Evolutionary conservation across 768 basidiomycete genomes (phyloP), one percentile per base, ranked within the genome.

Genomic region (Naganishia onofrii): DNA sequence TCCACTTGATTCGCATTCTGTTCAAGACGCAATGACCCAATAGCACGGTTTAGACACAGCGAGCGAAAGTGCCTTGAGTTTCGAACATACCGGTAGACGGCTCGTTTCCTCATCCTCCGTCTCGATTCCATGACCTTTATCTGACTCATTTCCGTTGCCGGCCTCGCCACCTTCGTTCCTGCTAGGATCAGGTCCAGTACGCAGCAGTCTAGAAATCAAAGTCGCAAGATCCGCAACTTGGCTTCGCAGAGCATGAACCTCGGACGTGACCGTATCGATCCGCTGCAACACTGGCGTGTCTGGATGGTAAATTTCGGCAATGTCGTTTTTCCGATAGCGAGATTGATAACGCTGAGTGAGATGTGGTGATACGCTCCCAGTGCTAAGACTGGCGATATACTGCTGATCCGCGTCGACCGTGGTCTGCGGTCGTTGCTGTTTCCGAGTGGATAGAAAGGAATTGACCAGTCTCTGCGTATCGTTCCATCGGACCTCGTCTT

Each of bases 181-280:
- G 7, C 48, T 1, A 51, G 48, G 48, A 6, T 51, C n/a, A 3
- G 12, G n/a, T 3, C 15, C 48, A 23, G n/a, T n/a, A n/a, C 4
- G 21, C 23, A 51, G 48, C 19, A 23, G 21, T 26, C 36, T 26
- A 29, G 60, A 63, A 44, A 42, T 38, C 34, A 38, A 12, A n/a
- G n/a, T 26, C 19, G 8, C n/a, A 5, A 63, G 32, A 2, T 26
- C 38, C 32, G 38, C 60, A 12, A 63, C 38, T 28, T 63, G 60
- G 3, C 19, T 26, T 13, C 60, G 60, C 26, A 63, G 28, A 5
- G 60, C 60, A 28, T 63, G 60, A 2, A 63, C 60, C 29, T 63
- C 42, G 26, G 28, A 23, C 3, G 60, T 63, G 15, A 44, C 60
- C 12, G 60, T 12, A 9, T 42, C 60, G 21, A 63, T n/a, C 23